Conservation (phyloP, 2,329 filamentous ascomycete species). For the Madurella fahalii region DNA sequence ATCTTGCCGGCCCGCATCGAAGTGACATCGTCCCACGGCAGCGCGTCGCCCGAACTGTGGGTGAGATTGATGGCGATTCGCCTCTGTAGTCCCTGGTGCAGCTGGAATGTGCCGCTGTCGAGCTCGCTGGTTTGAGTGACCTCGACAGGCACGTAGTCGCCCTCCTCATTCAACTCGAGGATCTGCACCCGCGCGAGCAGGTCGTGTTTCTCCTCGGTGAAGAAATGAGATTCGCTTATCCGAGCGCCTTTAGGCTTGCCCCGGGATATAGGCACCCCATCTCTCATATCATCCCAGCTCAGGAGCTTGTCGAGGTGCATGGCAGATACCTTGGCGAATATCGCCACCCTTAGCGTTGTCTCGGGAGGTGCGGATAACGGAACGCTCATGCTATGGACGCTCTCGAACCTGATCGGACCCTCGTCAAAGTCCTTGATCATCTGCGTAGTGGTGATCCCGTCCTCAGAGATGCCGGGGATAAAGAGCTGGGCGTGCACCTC, state of each 20-base stretch:
- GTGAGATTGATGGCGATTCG: conserved; percentile 84
- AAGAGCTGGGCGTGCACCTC: conserved; percentile 97
- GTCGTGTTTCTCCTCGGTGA: conserved; percentile 88
- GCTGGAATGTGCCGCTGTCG: conserved; percentile 86
- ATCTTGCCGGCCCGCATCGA: conserved; percentile 75
- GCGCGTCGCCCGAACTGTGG: conserved; percentile 80
- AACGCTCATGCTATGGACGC: conserved; percentile 96
- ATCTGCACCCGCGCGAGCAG: conserved; percentile 84
- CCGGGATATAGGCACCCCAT: conserved; percentile 60
- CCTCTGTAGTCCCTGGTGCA: conserved; percentile 91
- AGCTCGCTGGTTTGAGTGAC: conserved; percentile 80
- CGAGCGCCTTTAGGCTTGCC: conserved; percentile 57
- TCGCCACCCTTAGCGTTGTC: conserved; percentile 75
- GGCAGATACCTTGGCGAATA: conserved; percentile 84
- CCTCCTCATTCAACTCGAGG: conserved; percentile 84
- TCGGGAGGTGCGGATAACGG: conserved; percentile 72
- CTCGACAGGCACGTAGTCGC: conserved; percentile 88
- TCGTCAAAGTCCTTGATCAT: conserved; percentile 95
- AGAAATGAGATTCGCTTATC: conserved; percentile 88
- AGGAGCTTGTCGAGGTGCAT: conserved; percentile 97
- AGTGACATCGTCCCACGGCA: conserved; percentile 84
- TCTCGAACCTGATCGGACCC: conserved; percentile 87
- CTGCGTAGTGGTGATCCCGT: conserved; percentile 89
- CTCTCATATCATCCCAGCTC: conserved; percentile 98
- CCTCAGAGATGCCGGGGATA: conserved; percentile 83